These are phyloP conservation scores for Penicillium decumbens DNA, from an alignment of 2,329 filamentous ascomycete genomes.

Conservation along the genomic window DNA sequence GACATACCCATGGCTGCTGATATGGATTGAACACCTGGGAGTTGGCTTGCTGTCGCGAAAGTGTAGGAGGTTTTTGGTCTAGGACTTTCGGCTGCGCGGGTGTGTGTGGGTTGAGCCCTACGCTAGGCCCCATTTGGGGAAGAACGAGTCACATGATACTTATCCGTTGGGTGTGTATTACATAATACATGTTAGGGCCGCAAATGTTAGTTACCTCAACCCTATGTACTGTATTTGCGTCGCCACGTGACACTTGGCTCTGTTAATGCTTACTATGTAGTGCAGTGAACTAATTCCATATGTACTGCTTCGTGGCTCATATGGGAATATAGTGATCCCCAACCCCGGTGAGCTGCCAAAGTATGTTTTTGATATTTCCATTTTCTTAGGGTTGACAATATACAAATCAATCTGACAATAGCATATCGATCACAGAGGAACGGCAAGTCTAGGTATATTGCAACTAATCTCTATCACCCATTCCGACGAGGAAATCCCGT, in stretches of 20 bases:
- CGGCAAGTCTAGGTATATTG: slow-evolving; percentile 14
- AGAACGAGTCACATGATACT: slow-evolving; percentile 10
- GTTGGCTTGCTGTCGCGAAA: slow-evolving; percentile 41
- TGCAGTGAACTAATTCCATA: too few species aligned
- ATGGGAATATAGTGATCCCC: too few species aligned
- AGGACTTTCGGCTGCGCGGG: slow-evolving; percentile 39
- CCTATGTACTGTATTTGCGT: too few species aligned
- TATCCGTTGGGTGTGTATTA: neutral
- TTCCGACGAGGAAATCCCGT: slow-evolving; percentile 71
- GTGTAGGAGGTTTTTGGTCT: slow-evolving; percentile 38
- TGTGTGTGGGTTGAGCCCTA: slow-evolving; percentile 46
- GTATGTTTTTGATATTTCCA: neutral
- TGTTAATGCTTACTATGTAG: too few species aligned
- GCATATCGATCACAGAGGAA: neutral
- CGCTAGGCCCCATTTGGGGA: slow-evolving; percentile 30
- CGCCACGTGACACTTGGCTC: too few species aligned
- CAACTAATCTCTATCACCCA: slow-evolving; percentile 38
- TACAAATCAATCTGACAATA: neutral
- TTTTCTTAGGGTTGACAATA: neutral
- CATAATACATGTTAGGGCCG: neutral
- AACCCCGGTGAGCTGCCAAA: too few species aligned
- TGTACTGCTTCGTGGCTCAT: too few species aligned
- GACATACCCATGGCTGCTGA: slow-evolving; percentile 45
- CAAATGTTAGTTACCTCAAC: too few species aligned
- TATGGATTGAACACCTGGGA: slow-evolving; percentile 38